Base-by-base conservation (phyloP, 768 basidiomycete genomes). In the Phlebiopsis flavidoalba region DNA sequence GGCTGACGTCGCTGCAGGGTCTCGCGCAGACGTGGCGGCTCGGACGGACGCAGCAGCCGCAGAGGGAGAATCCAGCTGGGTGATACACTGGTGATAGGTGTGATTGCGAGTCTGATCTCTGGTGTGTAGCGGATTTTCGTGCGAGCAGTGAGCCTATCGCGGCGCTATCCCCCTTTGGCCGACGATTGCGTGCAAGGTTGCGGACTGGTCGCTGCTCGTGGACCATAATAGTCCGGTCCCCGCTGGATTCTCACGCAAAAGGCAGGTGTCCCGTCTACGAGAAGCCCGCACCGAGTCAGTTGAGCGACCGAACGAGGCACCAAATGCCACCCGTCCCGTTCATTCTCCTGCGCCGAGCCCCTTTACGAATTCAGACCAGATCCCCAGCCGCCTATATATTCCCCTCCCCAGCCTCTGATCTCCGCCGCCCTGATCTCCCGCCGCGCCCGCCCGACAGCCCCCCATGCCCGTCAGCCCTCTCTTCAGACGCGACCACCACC, bases 401-500 rank as follows among this genome's bases (percentile, higher is more conserved):
- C 73, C 69, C 62, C 26, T 31, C 26, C n/a, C 17, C 67, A 65
- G 31, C 63, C 71, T 60, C 60, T 64, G 63, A 65, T 60, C 65
- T 64, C 64, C 45, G 47, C 63, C 61, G 58, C 60, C 60, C 45
- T 58, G 35, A 63, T 58, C 35, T 53, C 66, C 63, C 60, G 53
- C 67, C 64, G 70, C 63, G 59, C 67, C 62, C 71, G 64, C 69
- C 61, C 56, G 65, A 58, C 65, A 33, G 50, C 63, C 53, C 47
- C 61, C 67, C 61, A 82, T 84, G 83, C 75, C 82, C 59, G 67
- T 75, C 67, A 67, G 70, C 57, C 70, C 73, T 37, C 65, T 78
- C 58, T 70, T 72, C 60, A 72, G 70, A 60, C 79, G 76, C 63
- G 63, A 72, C 60, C 40, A 43, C 40, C 31, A 59, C 68, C 74